Percentiles rank a stretch among this genome's conserved stretches.
Conservation (phyloP, 805 yeast genomes). For the Kodamaea kakaduensis region DNA sequence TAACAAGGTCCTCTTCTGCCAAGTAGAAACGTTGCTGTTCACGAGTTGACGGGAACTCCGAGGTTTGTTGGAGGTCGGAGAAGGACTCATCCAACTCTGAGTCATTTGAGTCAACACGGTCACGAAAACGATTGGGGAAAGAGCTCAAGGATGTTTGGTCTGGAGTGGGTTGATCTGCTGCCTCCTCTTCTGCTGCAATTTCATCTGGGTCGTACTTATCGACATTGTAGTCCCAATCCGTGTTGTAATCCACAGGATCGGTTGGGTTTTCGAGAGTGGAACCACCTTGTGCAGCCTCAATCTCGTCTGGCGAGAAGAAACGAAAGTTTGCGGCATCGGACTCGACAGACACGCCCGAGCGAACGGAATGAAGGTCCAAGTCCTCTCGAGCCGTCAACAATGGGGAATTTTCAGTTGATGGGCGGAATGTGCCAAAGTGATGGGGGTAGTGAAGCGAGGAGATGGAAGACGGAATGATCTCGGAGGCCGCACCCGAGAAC, state of each 20-base stretch:
- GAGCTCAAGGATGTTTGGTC: conserved; percentile 1
- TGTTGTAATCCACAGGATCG: conserved; percentile 64
- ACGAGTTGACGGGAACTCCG: conserved; percentile 33
- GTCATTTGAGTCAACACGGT: conserved; percentile 23
- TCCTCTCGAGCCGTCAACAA: conserved; percentile 25
- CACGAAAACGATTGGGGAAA: conserved; percentile 32
- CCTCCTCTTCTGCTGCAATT: neutral
- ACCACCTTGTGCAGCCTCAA: conserved; percentile 83
- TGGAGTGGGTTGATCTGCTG: neutral
- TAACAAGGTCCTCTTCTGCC: conserved; percentile 91
- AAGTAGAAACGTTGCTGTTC: conserved; percentile 79
- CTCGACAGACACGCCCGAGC: conserved; percentile 32
- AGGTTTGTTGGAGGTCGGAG: neutral
- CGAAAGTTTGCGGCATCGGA: conserved; percentile 53
- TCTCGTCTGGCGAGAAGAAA: conserved; percentile 79
- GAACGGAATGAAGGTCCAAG: conserved; percentile 30
- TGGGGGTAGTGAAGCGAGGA: conserved; percentile 73
- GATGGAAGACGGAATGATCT: conserved; percentile 72
- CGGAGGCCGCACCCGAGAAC: conserved; percentile 75
- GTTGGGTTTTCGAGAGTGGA: conserved; percentile 64
- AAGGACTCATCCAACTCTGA: conserved; percentile 11
- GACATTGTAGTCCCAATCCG: conserved; percentile 66
- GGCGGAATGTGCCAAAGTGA: conserved; percentile 34
- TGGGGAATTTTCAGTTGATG: conserved; percentile 34
- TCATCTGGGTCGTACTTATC: conserved; percentile 34